Percentiles rank a stretch among this genome's conserved stretches.
These are phyloP conservation scores for Thielaviopsis euricoi DNA, from an alignment of 2,329 filamentous ascomycete species.

Conservation along the genomic window DNA sequence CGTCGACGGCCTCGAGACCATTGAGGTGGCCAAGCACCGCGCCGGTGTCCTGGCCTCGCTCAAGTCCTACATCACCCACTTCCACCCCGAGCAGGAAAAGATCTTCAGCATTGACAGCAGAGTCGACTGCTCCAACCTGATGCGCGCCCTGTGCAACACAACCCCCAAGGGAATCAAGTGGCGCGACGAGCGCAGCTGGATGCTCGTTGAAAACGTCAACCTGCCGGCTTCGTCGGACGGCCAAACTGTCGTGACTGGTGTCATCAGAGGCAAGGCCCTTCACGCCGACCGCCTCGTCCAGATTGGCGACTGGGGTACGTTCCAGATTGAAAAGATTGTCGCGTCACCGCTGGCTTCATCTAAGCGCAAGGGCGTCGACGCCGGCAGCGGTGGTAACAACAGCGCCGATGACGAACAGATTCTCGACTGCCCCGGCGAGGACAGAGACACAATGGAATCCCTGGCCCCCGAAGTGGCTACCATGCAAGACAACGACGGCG, in stretches of 20 bases:
- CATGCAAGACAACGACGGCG: slow-evolving; percentile 52
- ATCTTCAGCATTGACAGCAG: slow-evolving; percentile 74
- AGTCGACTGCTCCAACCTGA: slow-evolving; percentile 80
- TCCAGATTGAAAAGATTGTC: slow-evolving; percentile 78
- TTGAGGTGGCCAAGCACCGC: slow-evolving; percentile 66
- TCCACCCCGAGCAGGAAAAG: slow-evolving; percentile 84
- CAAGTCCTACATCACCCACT: slow-evolving; percentile 85
- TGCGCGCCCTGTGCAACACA: slow-evolving; percentile 79
- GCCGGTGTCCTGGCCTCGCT: slow-evolving; percentile 64
- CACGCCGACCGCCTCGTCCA: slow-evolving; percentile 85
- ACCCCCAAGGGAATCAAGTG: slow-evolving; percentile 89
- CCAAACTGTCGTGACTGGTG: slow-evolving; percentile 64
- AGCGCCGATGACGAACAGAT: slow-evolving; percentile 39
- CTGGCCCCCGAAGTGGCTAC: slow-evolving; percentile 73
- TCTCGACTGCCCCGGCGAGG: slow-evolving; percentile 56
- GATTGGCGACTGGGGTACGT: slow-evolving; percentile 85
- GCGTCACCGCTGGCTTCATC: slow-evolving; percentile 52
- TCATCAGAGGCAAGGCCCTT: slow-evolving; percentile 69
- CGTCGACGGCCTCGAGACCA: slow-evolving; percentile 60
- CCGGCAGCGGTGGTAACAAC: slow-evolving; percentile 30
- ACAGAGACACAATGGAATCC: slow-evolving; percentile 68
- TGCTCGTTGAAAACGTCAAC: slow-evolving; percentile 69
- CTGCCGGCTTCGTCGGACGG: slow-evolving; percentile 47
- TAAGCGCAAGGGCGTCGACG: slow-evolving; percentile 48
- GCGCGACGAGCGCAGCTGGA: slow-evolving; percentile 91